Evolutionary conservation across 192 early-diverging fungal genomes (phyloP), one percentile per base, ranked within the genome.

Genomic region (Gigaspora rosea): DNA sequence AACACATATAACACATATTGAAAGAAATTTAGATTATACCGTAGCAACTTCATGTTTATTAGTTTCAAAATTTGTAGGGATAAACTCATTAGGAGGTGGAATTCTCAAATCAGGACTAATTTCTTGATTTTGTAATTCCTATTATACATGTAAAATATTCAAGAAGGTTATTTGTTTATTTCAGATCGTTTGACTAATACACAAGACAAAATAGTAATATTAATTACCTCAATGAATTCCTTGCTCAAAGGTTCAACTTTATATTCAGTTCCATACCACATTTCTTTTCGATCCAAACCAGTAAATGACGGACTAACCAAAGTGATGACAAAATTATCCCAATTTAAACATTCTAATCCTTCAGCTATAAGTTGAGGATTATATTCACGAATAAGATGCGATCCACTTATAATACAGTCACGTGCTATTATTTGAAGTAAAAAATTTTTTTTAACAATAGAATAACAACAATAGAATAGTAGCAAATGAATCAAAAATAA

Each of bases 251-350:
- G 71, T 33, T 84, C 80, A 63, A 93, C 84, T 22, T 86, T 81
- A 74, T 96, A 97, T 61, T 93, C 89, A 1, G 92, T 92, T 12
- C 86, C 91, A 72, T 97, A 98, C 88, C 92, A 93, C 49, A 85
- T 71, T 50, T 96, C 95, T 64, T 86, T 89, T 22, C 82, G 54
- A 73, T 73, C 41, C 35, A 73, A 41, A 12, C 35, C 71, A 27
- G 8, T 48, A 56, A 73, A 73, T 9, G 82, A 77, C 32, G 81
- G 80, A 35, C 80, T 73, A 20, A 84, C 78, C 15, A 84, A 70
- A 48, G 67, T 78, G 47, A 80, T 78, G 47, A 77, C 77, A 77
- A 80, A 84, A 8, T 69, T 35, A 64, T 84, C 80, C 5, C 75
- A 16, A 32, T 75, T 66, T n/a, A 84, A 84, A 52, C 85, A 86